Evolutionary conservation across 2,329 filamentous ascomycete genomes (phyloP).

Genomic region (Beauveria varroae): DNA sequence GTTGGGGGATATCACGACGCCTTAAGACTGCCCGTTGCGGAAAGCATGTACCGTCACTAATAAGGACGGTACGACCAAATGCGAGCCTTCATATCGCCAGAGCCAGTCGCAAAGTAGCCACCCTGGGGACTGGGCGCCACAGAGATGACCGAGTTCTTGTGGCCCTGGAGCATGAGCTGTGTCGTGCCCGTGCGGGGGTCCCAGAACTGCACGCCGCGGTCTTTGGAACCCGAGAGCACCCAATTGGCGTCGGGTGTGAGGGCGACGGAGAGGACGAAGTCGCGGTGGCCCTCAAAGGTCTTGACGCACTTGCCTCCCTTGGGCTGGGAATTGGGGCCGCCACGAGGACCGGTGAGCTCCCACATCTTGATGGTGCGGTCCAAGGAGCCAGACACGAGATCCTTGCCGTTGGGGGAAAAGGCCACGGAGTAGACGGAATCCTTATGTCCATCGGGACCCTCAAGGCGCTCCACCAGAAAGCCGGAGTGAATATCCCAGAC

Average conservation of each 20-base stretch:
- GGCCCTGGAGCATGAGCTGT: slow-evolving; percentile 96
- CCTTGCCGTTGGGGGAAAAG: slow-evolving; percentile 87
- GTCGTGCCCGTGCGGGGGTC: slow-evolving; percentile 88
- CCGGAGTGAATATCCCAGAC: slow-evolving; percentile 91
- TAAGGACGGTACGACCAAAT: slow-evolving; percentile 80
- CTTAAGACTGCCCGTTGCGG: background rate
- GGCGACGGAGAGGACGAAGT: slow-evolving; percentile 94
- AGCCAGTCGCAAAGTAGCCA: slow-evolving; percentile 88
- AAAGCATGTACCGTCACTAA: slow-evolving; percentile 16
- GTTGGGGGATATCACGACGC: background rate
- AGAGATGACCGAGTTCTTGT: slow-evolving; percentile 98
- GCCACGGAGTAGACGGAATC: slow-evolving; percentile 96
- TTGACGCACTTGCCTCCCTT: slow-evolving; percentile 91
- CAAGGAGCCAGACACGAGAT: slow-evolving; percentile 87
- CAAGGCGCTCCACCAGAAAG: slow-evolving; percentile 81
- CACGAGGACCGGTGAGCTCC: slow-evolving; percentile 73
- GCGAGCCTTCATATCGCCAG: slow-evolving; percentile 92
- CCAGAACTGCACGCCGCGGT: slow-evolving; percentile 97
- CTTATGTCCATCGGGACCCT: slow-evolving; percentile 90
- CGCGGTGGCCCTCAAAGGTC: slow-evolving; percentile 95
- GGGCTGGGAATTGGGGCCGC: slow-evolving; percentile 56
- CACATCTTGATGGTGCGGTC: slow-evolving; percentile 99
- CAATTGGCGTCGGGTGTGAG: slow-evolving; percentile 89
- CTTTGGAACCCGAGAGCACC: slow-evolving; percentile 97
- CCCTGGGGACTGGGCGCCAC: slow-evolving; percentile 89